These are phyloP conservation scores for Sistotremastrum suecicum DNA, from an alignment of 768 basidiomycete genomes.

Conservation along the genomic window DNA sequence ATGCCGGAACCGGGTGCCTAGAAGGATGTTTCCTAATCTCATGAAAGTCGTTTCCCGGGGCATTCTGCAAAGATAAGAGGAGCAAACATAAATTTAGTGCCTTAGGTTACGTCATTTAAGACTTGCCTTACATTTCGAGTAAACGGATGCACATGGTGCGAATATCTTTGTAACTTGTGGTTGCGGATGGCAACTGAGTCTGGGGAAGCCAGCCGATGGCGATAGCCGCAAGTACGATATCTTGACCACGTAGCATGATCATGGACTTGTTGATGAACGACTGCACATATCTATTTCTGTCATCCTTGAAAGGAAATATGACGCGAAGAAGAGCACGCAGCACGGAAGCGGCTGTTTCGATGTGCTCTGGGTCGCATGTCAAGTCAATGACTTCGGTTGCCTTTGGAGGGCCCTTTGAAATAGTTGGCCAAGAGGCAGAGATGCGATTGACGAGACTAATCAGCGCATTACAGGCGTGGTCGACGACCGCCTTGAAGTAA, in stretches of 20 bases:
- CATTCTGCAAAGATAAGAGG: constrained; percentile 27
- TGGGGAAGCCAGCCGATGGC: constrained; percentile 64
- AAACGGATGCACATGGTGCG: constrained; percentile 41
- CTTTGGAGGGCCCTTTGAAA: neutral
- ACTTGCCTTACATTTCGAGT: constrained; percentile 43
- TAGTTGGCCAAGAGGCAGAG: neutral
- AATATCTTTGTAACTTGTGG: constrained; percentile 29
- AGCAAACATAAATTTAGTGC: constrained; percentile 2
- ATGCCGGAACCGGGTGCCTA: constrained; percentile 27
- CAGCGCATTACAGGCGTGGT: no score
- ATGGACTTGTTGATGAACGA: constrained; percentile 47
- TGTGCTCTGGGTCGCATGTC: constrained; percentile 28
- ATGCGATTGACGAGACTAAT: no score
- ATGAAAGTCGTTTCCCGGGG: constrained; percentile 52
- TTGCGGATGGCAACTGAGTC: constrained; percentile 23
- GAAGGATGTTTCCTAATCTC: constrained; percentile 47
- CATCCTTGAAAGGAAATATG: constrained; percentile 38
- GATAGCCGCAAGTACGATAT: constrained; percentile 46
- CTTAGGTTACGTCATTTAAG: constrained; percentile 5
- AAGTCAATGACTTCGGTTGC: constrained; percentile 31
- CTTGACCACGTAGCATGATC: constrained; percentile 40
- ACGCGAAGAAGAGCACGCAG: constrained; percentile 30
- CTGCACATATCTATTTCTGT: constrained; percentile 30
- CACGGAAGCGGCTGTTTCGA: constrained; percentile 27
- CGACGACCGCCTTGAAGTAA: no score